Percentiles rank a stretch among this genome's conserved stretches.
These are phyloP conservation scores for Fagopyrum esculentum DNA, from an alignment of 148 eudicot species.

Conservation along the genomic window DNA sequence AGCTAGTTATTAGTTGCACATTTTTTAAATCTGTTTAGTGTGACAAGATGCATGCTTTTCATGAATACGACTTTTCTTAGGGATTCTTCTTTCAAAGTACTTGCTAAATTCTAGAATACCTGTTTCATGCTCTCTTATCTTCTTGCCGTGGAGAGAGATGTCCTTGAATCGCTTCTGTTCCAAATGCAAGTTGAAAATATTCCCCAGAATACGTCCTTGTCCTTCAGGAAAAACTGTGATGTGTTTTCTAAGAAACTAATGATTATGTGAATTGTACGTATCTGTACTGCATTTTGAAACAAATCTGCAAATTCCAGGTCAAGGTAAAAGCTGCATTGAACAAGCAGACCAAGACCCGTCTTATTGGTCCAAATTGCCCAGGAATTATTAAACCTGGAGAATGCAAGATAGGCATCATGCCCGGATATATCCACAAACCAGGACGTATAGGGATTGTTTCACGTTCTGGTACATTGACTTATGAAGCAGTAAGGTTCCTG, in stretches of 20 bases:
- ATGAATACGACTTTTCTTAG: background rate
- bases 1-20: background rate
- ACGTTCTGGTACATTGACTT: slow-evolving; percentile 95
- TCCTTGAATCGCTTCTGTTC: background rate
- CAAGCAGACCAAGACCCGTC: slow-evolving; percentile 71
- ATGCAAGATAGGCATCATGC: slow-evolving; percentile 98
- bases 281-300: background rate
- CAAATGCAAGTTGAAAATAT: background rate
- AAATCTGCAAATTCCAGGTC: slow-evolving; percentile 42
- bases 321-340: slow-evolving; percentile 87
- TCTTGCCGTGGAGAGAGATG: background rate
- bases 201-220: background rate
- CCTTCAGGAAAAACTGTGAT: background rate
- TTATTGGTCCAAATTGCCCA: slow-evolving; percentile 98
- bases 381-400: slow-evolving; percentile 99
- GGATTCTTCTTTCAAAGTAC: slow-evolving; percentile 4
- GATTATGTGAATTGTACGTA: background rate
- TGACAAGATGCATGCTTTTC: background rate
- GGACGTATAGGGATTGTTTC: slow-evolving; percentile 98
- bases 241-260: too few relatives aligned
- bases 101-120: background rate
- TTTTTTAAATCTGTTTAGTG: background rate
- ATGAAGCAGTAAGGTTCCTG: slow-evolving; percentile 77
- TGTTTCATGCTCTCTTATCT: background rate
- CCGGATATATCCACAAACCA: slow-evolving; percentile 98